Percentiles rank a stretch among this genome's conserved stretches.
phyloP scores from a whole-genome alignment of 805 yeast genomes.

The Kregervanrija pseudodelftensis region DNA sequence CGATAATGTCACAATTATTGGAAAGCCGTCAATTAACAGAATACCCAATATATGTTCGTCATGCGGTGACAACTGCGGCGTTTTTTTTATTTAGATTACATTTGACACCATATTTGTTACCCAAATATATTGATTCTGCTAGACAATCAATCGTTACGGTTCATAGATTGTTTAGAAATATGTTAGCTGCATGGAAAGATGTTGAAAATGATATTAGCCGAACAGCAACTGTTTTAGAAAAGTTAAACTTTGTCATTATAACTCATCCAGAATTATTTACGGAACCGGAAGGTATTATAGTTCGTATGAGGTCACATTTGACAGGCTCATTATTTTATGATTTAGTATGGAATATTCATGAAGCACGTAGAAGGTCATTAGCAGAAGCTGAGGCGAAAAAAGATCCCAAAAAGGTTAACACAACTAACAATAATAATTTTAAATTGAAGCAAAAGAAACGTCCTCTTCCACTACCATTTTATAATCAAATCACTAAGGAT shows the following conservation, averaged over 20 bases:
- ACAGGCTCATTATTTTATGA: constrained; percentile 90
- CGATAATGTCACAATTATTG: constrained; percentile 64
- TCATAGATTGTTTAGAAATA: constrained; percentile 79
- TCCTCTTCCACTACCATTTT: constrained; percentile 76
- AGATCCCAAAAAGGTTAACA: constrained; percentile 10
- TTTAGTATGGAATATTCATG: constrained; percentile 90
- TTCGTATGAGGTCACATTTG: constrained; percentile 85
- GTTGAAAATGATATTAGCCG: constrained; percentile 86
- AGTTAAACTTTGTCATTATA: constrained; percentile 76
- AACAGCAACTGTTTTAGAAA: constrained; percentile 85
- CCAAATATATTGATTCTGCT: constrained; percentile 77
- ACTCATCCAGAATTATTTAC: constrained; percentile 81
- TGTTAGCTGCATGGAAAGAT: constrained; percentile 85
- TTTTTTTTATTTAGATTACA: constrained; percentile 75
- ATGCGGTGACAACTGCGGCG: constrained; percentile 77
- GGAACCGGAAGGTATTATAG: constrained; percentile 66
- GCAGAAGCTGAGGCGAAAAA: constrained; percentile 29
- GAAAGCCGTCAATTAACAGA: constrained; percentile 69
- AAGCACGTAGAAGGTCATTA: constrained; percentile 69
- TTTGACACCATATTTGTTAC: constrained; percentile 63
- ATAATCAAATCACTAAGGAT: constrained; percentile 83
- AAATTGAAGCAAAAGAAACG: constrained; percentile 21
- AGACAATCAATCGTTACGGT: constrained; percentile 91
- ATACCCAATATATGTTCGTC: constrained; percentile 79
- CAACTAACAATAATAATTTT: not conserved